Percentiles rank a stretch among this genome's conserved stretches.
Evolutionary conservation across 2,329 filamentous ascomycete genomes (phyloP).

Genomic region (Chaetomiaceae sp.): DNA sequence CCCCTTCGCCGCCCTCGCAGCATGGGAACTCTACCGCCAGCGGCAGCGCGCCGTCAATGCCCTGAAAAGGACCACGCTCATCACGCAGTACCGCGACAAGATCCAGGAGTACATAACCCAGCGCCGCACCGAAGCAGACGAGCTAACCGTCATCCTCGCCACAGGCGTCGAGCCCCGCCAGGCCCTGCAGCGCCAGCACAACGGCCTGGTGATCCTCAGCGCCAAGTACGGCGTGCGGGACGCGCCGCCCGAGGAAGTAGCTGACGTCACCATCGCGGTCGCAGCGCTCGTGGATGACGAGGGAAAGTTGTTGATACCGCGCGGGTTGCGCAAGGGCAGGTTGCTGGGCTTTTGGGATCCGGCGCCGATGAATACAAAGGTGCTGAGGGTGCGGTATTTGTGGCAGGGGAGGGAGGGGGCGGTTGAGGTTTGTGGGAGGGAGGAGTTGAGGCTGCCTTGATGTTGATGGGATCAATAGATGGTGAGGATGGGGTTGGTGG

Average conservation of each 20-base stretch:
- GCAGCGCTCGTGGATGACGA: slow-evolving; percentile 37
- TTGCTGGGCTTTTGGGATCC: slow-evolving; percentile 51
- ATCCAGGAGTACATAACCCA: slow-evolving; percentile 30
- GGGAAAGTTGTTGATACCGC: slow-evolving; percentile 35
- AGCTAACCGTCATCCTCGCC: slow-evolving; percentile 40
- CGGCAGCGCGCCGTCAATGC: slow-evolving; percentile 2
- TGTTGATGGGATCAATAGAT: too few species aligned
- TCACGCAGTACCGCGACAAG: slow-evolving; percentile 8
- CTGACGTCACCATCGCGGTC: slow-evolving; percentile 46
- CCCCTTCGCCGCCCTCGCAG: slow-evolving; percentile 39
- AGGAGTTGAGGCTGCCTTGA: slow-evolving; percentile 35
- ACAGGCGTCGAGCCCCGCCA: slow-evolving; percentile 38
- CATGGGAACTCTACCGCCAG: slow-evolving; percentile 32
- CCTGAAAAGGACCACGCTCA: not conserved
- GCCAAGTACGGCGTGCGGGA: slow-evolving; percentile 44
- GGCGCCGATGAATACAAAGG: slow-evolving; percentile 40
- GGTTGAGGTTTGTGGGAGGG: slow-evolving; percentile 35
- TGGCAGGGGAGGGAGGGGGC: slow-evolving; percentile 35
- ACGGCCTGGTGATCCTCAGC: slow-evolving; percentile 45
- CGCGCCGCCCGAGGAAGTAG: slow-evolving; percentile 38
- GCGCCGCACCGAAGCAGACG: slow-evolving; percentile 42
- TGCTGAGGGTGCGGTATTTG: slow-evolving; percentile 42
- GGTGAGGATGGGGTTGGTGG: not conserved
- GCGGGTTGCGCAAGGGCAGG: slow-evolving; percentile 40
- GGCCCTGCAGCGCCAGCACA: slow-evolving; percentile 32